A percentile compares a stretch with the other conserved stretches of the same genome.
Conservation (phyloP, 2,329 filamentous ascomycete species). For the Alternaria angustiovoidea region DNA sequence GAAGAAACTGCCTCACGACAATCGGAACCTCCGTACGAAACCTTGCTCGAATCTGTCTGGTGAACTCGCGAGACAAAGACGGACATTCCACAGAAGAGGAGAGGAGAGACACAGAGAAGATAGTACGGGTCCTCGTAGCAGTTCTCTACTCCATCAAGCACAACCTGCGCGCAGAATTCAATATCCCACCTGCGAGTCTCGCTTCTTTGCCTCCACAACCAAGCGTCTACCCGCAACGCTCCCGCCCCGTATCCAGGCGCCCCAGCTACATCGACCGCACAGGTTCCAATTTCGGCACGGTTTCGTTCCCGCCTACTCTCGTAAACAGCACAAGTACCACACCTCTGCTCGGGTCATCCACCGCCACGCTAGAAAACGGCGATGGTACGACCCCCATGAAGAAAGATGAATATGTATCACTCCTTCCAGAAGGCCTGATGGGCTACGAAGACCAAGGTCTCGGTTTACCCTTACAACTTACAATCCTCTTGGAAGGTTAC, state of each 20-base stretch:
- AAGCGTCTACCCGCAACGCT: slow-evolving; percentile 24
- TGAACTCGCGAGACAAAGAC: slow-evolving; percentile 51
- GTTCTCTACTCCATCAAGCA: slow-evolving; percentile 71
- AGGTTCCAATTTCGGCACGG: not conserved
- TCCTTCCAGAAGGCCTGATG: slow-evolving; percentile 60
- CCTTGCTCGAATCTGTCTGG: slow-evolving; percentile 64
- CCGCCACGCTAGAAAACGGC: slow-evolving; percentile 31
- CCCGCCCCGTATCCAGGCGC: slow-evolving; percentile 26
- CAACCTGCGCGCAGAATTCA: slow-evolving; percentile 69
- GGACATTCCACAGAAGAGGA: slow-evolving; percentile 49
- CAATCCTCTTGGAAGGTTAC: slow-evolving; percentile 67
- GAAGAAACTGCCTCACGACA: slow-evolving; percentile 64
- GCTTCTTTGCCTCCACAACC: slow-evolving; percentile 28
- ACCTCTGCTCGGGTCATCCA: slow-evolving; percentile 29
- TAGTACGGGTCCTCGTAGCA: slow-evolving; percentile 66
- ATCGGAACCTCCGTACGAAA: slow-evolving; percentile 68
- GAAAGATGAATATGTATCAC: slow-evolving; percentile 59
- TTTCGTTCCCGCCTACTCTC: slow-evolving; percentile 7
- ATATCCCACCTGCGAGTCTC: slow-evolving; percentile 51
- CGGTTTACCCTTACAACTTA: slow-evolving; percentile 67
- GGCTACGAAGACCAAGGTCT: slow-evolving; percentile 66
- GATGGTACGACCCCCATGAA: slow-evolving; percentile 43
- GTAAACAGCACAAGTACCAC: slow-evolving; percentile 25
- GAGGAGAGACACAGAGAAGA: slow-evolving; percentile 65
- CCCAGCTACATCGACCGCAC: slow-evolving; percentile 41